A percentile compares a stretch with the other conserved stretches of the same genome.
These are phyloP conservation scores for Tanacetum coccineum DNA, from an alignment of 129 eudicot genomes.

Conservation along the genomic window DNA sequence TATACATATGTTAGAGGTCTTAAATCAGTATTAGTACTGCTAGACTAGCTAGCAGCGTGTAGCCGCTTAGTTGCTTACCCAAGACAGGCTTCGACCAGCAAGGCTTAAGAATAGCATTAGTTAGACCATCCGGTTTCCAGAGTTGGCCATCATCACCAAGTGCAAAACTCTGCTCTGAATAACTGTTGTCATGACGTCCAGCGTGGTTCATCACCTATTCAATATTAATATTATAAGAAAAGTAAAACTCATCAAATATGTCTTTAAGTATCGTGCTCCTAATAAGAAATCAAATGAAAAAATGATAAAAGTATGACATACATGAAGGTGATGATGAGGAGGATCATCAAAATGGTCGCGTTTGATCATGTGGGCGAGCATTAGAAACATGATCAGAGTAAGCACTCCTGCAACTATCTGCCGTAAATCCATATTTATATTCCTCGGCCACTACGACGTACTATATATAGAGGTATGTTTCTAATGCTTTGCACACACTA, in stretches of 20 bases:
- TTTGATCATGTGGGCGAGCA: slow-evolving; percentile 92
- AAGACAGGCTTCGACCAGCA: slow-evolving; percentile 80
- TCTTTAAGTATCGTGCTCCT: too few species aligned
- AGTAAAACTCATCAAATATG: too few species aligned
- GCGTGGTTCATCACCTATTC: too few species aligned
- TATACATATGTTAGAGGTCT: not conserved
- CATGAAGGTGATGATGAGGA: slow-evolving; percentile 37
- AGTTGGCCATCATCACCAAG: slow-evolving; percentile 30
- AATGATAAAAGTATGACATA: not conserved
- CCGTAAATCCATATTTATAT: slow-evolving; percentile 61
- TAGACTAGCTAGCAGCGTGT: too few species aligned
- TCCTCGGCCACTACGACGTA: too few species aligned
- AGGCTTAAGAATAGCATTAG: slow-evolving; percentile 36
- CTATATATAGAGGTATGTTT: too few species aligned
- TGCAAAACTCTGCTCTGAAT: not conserved
- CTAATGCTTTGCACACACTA: too few species aligned
- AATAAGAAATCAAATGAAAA: too few species aligned
- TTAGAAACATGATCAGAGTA: slow-evolving; percentile 87
- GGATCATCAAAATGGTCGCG: slow-evolving; percentile 72
- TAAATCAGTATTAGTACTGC: slow-evolving; percentile 2
- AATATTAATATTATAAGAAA: too few species aligned
- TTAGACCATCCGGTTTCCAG: slow-evolving; percentile 55
- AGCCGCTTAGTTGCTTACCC: slow-evolving; percentile 34
- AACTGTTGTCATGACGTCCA: too few species aligned
- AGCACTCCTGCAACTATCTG: slow-evolving; percentile 84